Base-by-base conservation (phyloP, 306 rosid genomes). In the Phaseolus lunatus region DNA sequence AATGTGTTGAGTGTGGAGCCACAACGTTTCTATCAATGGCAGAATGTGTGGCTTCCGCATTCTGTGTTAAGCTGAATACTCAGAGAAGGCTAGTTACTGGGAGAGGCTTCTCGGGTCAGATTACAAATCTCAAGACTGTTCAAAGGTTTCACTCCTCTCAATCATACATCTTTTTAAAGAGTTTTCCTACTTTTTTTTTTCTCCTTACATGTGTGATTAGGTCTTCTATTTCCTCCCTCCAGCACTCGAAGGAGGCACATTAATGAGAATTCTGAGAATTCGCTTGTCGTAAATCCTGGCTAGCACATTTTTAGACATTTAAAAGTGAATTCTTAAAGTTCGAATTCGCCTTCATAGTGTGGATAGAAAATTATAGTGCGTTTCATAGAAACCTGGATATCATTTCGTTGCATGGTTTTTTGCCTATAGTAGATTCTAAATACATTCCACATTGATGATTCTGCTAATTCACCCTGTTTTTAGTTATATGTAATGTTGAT, bases 11-110 rank as follows among this genome's bases (percentile, higher is more conserved):
- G 54, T 54, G 72, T 52, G 72, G 72, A 76, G 75, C 12, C 27
- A 56, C 35, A 53, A 20, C 70, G 8, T 33, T 73, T 61, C 50
- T 44, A 76, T 22, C 69, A 53, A 94, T 94, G 98, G 93, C 91
- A 43, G 93, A 89, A 76, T 89, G 80, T 70, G 87, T 90, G 81
- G 82, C 88, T 41, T 85, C 89, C 18, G 82, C 90, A 18, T 76
- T 87, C 56, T 86, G 78, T 81, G 39, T 85, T 50, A 92, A 84
- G 89, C 85, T 87, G 74, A 84, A 76, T 44, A 72, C 67, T 67
- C 86, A 62, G 83, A 82, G 76, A 73, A 74, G 84, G 59, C 72
- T 72, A 11, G 19, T 77, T 73, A 27, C 24, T 43, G 76, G 56
- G 49, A 84, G 81, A 66, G 75, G 70, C 37, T 75, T 77, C 56